phyloP scores from a whole-genome alignment of 2,329 filamentous ascomycete genomes.

The Colletotrichum tofieldiae region DNA sequence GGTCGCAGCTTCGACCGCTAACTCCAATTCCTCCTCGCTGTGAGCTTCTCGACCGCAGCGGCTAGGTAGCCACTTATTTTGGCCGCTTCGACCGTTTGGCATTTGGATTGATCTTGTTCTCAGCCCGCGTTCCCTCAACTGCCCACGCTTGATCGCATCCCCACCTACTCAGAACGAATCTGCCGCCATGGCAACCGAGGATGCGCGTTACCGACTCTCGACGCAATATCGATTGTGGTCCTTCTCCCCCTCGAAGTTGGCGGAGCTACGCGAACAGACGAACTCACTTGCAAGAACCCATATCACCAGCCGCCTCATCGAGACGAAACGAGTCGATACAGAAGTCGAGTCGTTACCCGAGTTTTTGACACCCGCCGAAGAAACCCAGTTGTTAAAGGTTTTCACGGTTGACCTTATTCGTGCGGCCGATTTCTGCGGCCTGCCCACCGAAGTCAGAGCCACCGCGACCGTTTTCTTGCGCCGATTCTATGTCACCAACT shows the following conservation, averaged over 20 bases:
- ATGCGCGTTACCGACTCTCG: conserved; percentile 90
- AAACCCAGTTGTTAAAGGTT: conserved; percentile 84
- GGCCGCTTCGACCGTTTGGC: background rate
- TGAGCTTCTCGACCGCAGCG: background rate
- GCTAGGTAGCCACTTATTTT: background rate
- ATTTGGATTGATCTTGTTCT: background rate
- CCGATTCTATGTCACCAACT: conserved; percentile 96
- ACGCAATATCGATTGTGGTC: conserved; percentile 96
- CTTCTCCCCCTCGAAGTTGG: conserved; percentile 82
- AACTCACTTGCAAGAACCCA: conserved; percentile 80
- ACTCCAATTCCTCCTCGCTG: background rate
- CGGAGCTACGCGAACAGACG: conserved; percentile 81
- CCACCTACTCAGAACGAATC: background rate
- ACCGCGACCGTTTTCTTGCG: conserved; percentile 92
- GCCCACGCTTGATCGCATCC: background rate
- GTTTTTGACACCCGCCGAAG: conserved; percentile 87
- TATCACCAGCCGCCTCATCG: conserved; percentile 72
- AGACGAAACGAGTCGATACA: conserved; percentile 47
- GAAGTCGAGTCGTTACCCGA: conserved; percentile 69
- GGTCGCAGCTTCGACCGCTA: background rate
- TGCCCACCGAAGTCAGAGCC: conserved; percentile 64
- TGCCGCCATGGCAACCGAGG: conserved; percentile 81
- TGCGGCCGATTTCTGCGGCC: conserved; percentile 68
- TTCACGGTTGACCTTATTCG: conserved; percentile 76
- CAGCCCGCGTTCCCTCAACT: too few relatives aligned